These are phyloP conservation scores for Fraxinus platypoda DNA, from an alignment of 305 asterid genomes.

Conservation along the genomic window DNA sequence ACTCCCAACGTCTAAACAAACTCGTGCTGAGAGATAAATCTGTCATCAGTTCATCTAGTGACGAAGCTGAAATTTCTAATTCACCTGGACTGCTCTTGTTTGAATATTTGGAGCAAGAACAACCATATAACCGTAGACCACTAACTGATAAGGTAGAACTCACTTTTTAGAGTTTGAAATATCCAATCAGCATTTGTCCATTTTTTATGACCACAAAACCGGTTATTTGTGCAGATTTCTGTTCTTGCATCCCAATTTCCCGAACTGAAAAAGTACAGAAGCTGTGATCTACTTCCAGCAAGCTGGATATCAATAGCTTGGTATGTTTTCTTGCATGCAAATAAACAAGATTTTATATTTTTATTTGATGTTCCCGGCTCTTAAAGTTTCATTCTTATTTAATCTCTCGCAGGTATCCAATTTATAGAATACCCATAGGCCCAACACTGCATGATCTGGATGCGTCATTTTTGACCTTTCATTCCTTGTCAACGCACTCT, in stretches of 20 bases:
- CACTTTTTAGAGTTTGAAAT: conserved; percentile 11
- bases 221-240: conserved; percentile 45
- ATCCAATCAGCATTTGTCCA: background rate
- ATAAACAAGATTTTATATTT: background rate
- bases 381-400: conserved; percentile 22
- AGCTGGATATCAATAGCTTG: conserved; percentile 94
- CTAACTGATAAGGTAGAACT: conserved; percentile 54
- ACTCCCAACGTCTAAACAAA: conserved; percentile 31
- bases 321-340: conserved; percentile 35
- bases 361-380: conserved; percentile 9
- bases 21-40: conserved; percentile 34
- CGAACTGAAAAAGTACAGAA: conserved; percentile 54
- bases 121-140: conserved; percentile 64
- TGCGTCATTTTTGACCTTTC: conserved; percentile 69
- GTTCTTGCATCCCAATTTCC: conserved; percentile 56
- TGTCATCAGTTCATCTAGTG: conserved; percentile 30
- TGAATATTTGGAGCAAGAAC: conserved; percentile 66
- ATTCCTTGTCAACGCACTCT: conserved; percentile 68
- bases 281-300: conserved; percentile 74
- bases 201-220: conserved; percentile 11
- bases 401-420: conserved; percentile 70
- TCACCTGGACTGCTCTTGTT: conserved; percentile 45
- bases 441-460: conserved; percentile 63
- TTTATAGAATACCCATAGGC: conserved; percentile 75
- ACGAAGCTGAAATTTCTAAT: conserved; percentile 35